Evolutionary conservation across 1,139 yeast species (phyloP).

Genomic region (Pichia sp.): DNA sequence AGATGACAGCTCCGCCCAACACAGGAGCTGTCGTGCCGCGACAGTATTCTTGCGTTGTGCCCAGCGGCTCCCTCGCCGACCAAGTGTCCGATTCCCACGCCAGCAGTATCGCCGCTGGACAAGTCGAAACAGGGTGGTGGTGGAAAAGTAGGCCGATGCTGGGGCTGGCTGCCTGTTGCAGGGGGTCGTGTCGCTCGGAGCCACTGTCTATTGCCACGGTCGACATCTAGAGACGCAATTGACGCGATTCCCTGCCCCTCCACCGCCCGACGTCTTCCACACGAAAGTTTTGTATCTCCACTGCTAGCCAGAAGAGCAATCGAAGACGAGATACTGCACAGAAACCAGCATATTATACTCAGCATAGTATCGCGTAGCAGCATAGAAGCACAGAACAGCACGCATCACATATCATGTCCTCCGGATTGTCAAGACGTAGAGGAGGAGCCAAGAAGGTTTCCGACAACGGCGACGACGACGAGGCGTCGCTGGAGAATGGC

Average conservation of each 20-base stretch:
- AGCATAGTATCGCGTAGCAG: not conserved
- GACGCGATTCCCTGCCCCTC: not conserved
- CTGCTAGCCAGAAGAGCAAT: not conserved
- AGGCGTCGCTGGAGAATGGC: constrained; percentile 8
- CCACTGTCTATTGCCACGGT: not conserved
- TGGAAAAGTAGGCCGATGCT: too few relatives aligned
- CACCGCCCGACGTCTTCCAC: not conserved
- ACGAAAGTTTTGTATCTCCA: not conserved
- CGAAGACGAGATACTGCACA: not conserved
- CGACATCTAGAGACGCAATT: not conserved
- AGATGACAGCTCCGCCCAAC: not conserved
- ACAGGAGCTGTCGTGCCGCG: not conserved
- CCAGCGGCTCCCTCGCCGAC: not conserved
- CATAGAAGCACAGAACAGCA: not conserved
- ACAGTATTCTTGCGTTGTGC: not conserved
- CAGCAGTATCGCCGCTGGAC: not conserved
- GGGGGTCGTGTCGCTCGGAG: not conserved
- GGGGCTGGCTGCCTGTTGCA: not conserved
- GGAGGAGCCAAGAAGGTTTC: constrained; percentile 22
- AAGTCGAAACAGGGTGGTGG: not conserved
- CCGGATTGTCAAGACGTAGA: constrained; percentile 39
- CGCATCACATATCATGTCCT: constrained; percentile 27
- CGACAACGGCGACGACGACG: constrained; percentile 8
- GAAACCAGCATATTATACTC: too few relatives aligned
- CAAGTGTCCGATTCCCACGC: not conserved